Conservation (phyloP, 257 asterid species). For the Apocynum venetum region DNA sequence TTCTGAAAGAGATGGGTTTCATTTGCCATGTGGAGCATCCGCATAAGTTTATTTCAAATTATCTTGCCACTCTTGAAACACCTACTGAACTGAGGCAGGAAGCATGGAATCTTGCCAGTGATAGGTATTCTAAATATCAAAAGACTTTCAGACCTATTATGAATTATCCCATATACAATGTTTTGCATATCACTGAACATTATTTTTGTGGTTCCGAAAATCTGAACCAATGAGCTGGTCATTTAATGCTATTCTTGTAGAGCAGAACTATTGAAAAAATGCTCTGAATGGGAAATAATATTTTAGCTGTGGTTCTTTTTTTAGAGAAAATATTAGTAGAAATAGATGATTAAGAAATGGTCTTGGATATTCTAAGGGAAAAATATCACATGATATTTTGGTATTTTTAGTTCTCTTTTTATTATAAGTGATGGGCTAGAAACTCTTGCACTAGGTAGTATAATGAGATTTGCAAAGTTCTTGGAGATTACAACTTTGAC, state of each 20-base stretch:
- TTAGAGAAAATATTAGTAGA: neutral
- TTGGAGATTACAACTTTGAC: neutral
- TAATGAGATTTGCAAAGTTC: neutral
- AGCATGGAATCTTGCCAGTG: constrained; percentile 99
- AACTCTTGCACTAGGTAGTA: neutral
- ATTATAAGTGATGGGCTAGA: neutral
- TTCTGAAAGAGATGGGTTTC: constrained; percentile 94
- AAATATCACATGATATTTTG: neutral
- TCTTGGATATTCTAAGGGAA: neutral
- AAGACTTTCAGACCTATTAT: neutral
- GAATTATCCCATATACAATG: neutral
- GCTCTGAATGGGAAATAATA: too few relatives aligned
- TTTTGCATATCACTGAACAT: neutral
- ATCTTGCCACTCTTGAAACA: constrained; percentile 71
- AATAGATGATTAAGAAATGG: neutral
- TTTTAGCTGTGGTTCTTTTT: neutral
- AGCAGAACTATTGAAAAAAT: neutral
- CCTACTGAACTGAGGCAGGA: constrained; percentile 83
- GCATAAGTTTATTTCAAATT: constrained; percentile 91
- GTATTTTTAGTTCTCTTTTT: neutral
- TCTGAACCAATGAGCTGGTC: neutral
- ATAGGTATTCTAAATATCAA: constrained; percentile 44
- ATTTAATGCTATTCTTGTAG: neutral
- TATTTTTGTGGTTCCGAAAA: neutral
- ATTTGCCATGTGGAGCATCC: constrained; percentile 99